Base-by-base conservation (phyloP, 129 eudicot species). In the Centrapalus pauciflorus region DNA sequence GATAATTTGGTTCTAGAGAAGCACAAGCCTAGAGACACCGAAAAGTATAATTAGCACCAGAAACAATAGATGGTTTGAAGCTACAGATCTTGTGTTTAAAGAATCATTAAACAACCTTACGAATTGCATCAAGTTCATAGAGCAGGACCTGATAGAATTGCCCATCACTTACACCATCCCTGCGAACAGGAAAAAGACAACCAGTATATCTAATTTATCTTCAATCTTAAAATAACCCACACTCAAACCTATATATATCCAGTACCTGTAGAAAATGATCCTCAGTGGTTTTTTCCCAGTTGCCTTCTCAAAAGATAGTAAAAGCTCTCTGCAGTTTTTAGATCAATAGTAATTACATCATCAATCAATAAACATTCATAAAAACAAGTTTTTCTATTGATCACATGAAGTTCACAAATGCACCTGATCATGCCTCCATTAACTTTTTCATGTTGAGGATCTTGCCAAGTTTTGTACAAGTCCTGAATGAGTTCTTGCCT, bases 101-200 rank as follows among this genome's bases (percentile, higher is more conserved):
- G 19, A 32, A 25, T 20, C 32, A 35, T 49, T 13, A 56, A 63
- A 67, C 28, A 34, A 92, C 98, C 98, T 92, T 92, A 33, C 98
- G 94, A 72, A 92, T 88, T 28, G 98, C 98, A 83, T 92, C 96
- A 30, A 92, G 98, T 69, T 92, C 98, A 70, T 76, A 92, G 16
- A 85, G 87, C 66, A 92, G 77, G 77, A 92, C 96, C 70, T 92
- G 96, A 60, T 88, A 92, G 73, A 92, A 92, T 76, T 88, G 91
- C 50, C 98, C 96, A 46, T 92, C 96, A 69, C 96, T 85, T 57
- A 88, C 96, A 30, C 96, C 98, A 70, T 92, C 96, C 82, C 98
- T 91, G 75, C 59, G 60, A 20, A 51, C 24, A 70, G 2, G 9
- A 9, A 43, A 33, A 38, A 41, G 5, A 25, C 13, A 54, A 16